Evolutionary conservation across 495 filamentous ascomycete genomes (phyloP), one percentile per base, ranked within the genome.

Genomic region (Rhizodiscina lignyota): DNA sequence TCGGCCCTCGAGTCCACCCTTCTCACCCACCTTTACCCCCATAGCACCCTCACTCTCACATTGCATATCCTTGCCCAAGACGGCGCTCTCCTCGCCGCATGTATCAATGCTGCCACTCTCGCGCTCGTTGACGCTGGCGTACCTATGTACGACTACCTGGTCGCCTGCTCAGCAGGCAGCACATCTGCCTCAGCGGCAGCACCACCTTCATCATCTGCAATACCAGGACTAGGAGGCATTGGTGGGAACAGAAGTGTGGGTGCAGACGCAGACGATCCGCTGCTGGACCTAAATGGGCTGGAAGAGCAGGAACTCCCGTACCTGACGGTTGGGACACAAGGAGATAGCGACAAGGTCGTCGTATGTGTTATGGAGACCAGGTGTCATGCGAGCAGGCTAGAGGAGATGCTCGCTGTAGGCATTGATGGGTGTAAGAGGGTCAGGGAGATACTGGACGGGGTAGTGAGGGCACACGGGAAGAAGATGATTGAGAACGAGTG

Each of bases 101-200:
- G 81, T 13, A 64, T 94, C 44, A 99, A 99, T 47, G 91, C 89
- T 6, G 75, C 80, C 0, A 94, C 87, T 0, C 70, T 99, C 10
- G 89, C 91, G 0, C 73, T 94, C 16, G 74, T 94, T 32, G 89
- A 96, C 50, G 91, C 91, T 2, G 89, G 89, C 20, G 72, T 99
- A 18, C 89, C 91, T 23, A 94, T 94, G 84, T 66, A 68, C 2
- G 83, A 89, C 47, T 86, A 94, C 47, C 65, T 96, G 0, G 69
- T 68, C n/a, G 83, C 84, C 8, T 91, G 83, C 55, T 92, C 84
- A 6, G 74, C 79, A 1, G 89, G 83, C 12, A 78, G 77, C 45
- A 84, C 80, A 8, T 10, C 18, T 20, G 30, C 30, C 30, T 6
- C 8, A 6, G 30, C 30, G 6, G 6, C 10, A 6, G 10, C 30